A percentile compares a stretch with the other conserved stretches of the same genome.
phyloP scores from a whole-genome alignment of 495 filamentous ascomycete species.

The Penicillium manginii region DNA sequence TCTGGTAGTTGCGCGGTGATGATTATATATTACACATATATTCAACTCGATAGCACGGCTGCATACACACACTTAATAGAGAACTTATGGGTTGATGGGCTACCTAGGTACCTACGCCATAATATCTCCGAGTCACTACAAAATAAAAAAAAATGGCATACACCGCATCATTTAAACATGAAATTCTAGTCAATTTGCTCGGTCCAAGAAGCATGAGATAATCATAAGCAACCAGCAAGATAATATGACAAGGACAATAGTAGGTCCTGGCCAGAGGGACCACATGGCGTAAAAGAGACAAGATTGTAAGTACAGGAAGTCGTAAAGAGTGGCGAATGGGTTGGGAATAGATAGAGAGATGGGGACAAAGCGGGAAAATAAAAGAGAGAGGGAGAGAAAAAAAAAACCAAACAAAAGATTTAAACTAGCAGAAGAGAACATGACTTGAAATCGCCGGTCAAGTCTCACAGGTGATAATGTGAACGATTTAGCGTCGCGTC shows the following conservation, averaged over 20 bases:
- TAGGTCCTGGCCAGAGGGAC: slow-evolving; percentile 23
- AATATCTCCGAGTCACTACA: too few species aligned
- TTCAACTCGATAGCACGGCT: too few species aligned
- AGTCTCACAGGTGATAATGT: too few species aligned
- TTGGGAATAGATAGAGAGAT: slow-evolving; percentile 6
- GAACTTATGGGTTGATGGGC: too few species aligned
- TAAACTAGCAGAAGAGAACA: neutral
- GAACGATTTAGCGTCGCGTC: neutral
- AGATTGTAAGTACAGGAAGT: slow-evolving; percentile 33
- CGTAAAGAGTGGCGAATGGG: slow-evolving; percentile 28
- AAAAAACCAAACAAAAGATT: slow-evolving; percentile 3
- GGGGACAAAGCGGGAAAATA: slow-evolving; percentile 4
- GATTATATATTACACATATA: too few species aligned
- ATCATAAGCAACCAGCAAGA: slow-evolving; percentile 22
- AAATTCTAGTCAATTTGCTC: slow-evolving; percentile 27
- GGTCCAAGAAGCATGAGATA: slow-evolving; percentile 9
- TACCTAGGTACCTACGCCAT: too few species aligned
- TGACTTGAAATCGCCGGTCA: neutral
- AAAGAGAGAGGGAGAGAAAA: slow-evolving; percentile 7
- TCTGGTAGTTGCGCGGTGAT: slow-evolving; percentile 68
- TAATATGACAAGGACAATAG: slow-evolving; percentile 31
- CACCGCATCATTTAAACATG: neutral
- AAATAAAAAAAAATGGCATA: neutral
- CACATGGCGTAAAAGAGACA: slow-evolving; percentile 18
- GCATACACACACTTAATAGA: too few species aligned